These are phyloP conservation scores for Pistacia integerrima DNA, from an alignment of 345 rosid genomes.

Conservation along the genomic window DNA sequence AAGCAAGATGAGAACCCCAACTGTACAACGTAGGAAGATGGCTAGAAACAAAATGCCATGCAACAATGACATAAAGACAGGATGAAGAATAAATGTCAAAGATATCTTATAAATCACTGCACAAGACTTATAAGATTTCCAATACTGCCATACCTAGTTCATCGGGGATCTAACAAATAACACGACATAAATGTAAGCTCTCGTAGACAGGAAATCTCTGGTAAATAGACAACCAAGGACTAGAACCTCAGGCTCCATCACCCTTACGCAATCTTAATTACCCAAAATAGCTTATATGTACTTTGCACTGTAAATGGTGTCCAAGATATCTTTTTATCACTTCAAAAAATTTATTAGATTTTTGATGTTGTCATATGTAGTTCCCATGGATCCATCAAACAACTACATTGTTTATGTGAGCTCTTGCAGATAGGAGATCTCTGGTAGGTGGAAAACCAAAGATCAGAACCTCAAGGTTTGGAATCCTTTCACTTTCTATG, in stretches of 20 bases:
- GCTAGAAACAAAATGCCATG: not conserved
- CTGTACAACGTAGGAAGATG: too few species aligned
- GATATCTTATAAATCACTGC: not conserved
- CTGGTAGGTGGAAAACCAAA: too few species aligned
- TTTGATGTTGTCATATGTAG: not conserved
- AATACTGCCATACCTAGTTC: not conserved
- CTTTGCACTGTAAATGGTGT: too few species aligned
- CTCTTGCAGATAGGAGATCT: not conserved
- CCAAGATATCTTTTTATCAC: not conserved
- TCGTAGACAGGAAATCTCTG: not conserved
- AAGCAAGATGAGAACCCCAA: not conserved
- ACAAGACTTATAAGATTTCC: not conserved
- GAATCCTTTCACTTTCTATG: too few species aligned
- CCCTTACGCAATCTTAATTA: too few species aligned
- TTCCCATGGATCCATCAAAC: not conserved
- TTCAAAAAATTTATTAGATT: not conserved
- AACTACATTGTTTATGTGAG: not conserved
- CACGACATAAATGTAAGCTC: not conserved
- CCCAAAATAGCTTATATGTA: too few species aligned
- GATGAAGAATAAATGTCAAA: not conserved
- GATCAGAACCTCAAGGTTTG: too few species aligned
- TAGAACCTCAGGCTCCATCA: too few species aligned
- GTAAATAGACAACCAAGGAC: too few species aligned
- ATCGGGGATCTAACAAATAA: not conserved
- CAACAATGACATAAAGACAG: not conserved